Base-by-base conservation (phyloP, 306 rosid species). In the Prunus kanzakura region DNA sequence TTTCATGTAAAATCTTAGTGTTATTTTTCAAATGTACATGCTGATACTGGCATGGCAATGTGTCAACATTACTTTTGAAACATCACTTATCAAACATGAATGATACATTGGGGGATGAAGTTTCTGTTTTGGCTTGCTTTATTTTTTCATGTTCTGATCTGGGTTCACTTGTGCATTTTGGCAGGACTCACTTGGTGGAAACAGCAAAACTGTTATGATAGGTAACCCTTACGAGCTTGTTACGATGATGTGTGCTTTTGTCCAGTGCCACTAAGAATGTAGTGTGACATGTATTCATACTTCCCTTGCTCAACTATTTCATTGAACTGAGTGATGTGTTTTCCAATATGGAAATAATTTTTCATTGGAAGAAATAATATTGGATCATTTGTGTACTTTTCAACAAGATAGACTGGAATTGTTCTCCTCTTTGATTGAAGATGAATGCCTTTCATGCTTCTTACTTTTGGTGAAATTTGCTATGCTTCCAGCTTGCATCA, bases 111-210 rank as follows among this genome's bases (percentile, higher is more conserved):
- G 12, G 23, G 35, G 22, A 9, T 46, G 11, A 46, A 16, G 35
- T 64, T 18, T 46, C 50, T 55, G 18, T 64, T 56, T 25, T 65
- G 4, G 8, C 30, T 32, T 76, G 16, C 20, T 65, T 72, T 56
- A 46, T 58, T 9, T 82, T 12, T 69, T 73, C 69, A 7, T 3
- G 46, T 55, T 73, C 78, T 70, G 74, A 78, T 78, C 38, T 57
- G 27, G 43, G 18, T 76, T 82, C 69, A 69, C 52, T 60, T 52
- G 54, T 81, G 80, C 64, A 50, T 49, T 38, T 76, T 80, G 83
- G 82, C 93, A 91, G 97, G 97, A 91, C 83, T 91, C 97, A 73
- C 94, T 91, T 46, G 97, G 97, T 72, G 97, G 97, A 83, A 91
- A 89, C 86, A 91, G 94, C 88, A 91, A 86, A 84, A 89, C 97